Evolutionary conservation across 257 asterid species (phyloP), one percentile per base, ranked within the genome.

Genomic region (Forsythia viridissima): DNA sequence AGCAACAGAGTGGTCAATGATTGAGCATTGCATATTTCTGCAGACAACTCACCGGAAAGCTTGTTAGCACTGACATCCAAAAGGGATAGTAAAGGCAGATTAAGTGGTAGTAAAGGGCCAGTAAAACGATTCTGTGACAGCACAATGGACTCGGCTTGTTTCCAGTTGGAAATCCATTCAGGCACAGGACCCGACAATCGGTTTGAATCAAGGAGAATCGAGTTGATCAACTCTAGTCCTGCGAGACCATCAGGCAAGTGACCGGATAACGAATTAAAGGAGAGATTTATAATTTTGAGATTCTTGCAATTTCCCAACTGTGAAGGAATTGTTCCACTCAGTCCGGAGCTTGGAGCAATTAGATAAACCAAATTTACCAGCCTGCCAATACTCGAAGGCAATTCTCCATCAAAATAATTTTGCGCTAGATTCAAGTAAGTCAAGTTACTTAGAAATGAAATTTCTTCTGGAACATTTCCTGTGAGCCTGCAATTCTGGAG

Each of bases 161-260:
- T 91, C 98, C 96, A 94, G 41, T 87, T 86, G 4, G 97, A 91
- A 80, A 92, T 90, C 98, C 98, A 94, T 2, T 10, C 61, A 0
- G 97, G 97, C 59, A 94, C 30, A 0, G 88, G 80, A 4, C 98
- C 97, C 2, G 96, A 89, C 57, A 94, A 77, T 8, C 36, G 80
- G 81, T 94, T 94, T 12, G 91, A 86, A 76, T 80, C 85, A 4
- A 94, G 91, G 30, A 85, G 82, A 71, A 92, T 71, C 0, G 97
- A 85, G 7, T 63, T 44, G 71, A 94, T 70, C 3, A 91, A 89
- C 65, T 71, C 86, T 85, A 94, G 13, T 4, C 87, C 87, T 15
- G 90, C 84, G 77, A 94, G 92, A 16, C 74, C 81, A 2, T 72
- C 80, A 6, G 92, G 97, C 73, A 93, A 83, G 13, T 83, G 79